Evolutionary conservation across 2,329 filamentous ascomycete species (phyloP).

Genomic region (Calonectria honghensis): DNA sequence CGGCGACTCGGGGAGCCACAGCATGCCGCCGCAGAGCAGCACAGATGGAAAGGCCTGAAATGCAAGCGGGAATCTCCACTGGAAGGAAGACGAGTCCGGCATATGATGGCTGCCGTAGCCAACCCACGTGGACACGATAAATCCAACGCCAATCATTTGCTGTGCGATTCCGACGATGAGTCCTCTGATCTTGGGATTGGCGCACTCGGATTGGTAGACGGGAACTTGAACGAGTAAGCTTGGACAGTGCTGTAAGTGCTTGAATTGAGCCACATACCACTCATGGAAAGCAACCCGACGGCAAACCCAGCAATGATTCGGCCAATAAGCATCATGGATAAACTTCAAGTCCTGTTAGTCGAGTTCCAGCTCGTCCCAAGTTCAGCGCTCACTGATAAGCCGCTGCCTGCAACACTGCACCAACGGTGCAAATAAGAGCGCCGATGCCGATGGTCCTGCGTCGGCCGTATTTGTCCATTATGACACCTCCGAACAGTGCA

Average conservation of each 20-base stretch:
- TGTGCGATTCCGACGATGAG: slow-evolving; percentile 73
- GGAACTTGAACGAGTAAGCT: slow-evolving; percentile 61
- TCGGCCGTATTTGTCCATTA: slow-evolving; percentile 74
- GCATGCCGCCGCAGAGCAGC: slow-evolving; percentile 49
- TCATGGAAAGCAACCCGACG: slow-evolving; percentile 63
- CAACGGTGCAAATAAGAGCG: slow-evolving; percentile 70
- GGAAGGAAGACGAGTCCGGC: slow-evolving; percentile 55
- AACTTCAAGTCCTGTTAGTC: slow-evolving; percentile 63
- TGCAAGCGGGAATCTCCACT: slow-evolving; percentile 57
- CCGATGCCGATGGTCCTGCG: slow-evolving; percentile 72
- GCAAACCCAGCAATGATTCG: slow-evolving; percentile 53
- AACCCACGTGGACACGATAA: slow-evolving; percentile 69
- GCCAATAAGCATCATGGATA: slow-evolving; percentile 53
- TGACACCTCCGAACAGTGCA: slow-evolving; percentile 56
- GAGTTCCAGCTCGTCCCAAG: slow-evolving; percentile 66
- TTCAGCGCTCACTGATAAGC: slow-evolving; percentile 58
- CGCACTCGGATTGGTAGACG: slow-evolving; percentile 53
- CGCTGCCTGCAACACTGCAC: slow-evolving; percentile 71
- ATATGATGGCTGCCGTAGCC: slow-evolving; percentile 57
- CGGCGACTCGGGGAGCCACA: slow-evolving; percentile 54
- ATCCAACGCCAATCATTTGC: slow-evolving; percentile 73
- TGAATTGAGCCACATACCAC: slow-evolving; percentile 48
- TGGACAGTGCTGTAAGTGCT: slow-evolving; percentile 61
- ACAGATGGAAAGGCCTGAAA: slow-evolving; percentile 51
- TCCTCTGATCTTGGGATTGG: slow-evolving; percentile 50